phyloP scores from a whole-genome alignment of 768 basidiomycete species.

The Boletus reticuloceps region DNA sequence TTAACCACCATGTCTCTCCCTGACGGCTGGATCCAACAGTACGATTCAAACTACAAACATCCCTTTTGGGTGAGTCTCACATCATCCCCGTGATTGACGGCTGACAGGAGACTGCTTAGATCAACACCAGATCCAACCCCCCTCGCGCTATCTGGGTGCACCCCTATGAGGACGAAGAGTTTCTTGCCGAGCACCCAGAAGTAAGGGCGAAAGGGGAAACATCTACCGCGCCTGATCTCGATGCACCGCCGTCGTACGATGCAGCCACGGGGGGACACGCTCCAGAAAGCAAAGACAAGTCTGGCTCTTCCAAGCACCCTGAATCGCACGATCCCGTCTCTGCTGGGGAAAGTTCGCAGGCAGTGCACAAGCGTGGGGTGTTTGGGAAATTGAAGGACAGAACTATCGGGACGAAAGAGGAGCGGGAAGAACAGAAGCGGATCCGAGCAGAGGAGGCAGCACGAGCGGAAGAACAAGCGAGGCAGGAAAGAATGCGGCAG shows the following conservation, averaged over 20 bases:
- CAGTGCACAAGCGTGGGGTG: conserved; percentile 47
- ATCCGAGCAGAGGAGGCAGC: conserved; percentile 31
- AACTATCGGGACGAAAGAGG: conserved; percentile 61
- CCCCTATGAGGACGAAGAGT: conserved; percentile 68
- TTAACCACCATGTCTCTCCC: conserved; percentile 40
- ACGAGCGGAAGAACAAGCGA: conserved; percentile 18
- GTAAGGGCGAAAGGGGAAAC: conserved; percentile 35
- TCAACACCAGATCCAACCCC: conserved; percentile 61
- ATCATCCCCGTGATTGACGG: no score
- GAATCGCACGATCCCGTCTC: background rate
- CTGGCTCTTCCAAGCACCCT: background rate
- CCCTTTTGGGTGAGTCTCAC: conserved; percentile 46
- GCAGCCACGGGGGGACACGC: conserved; percentile 28
- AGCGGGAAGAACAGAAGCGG: conserved; percentile 46
- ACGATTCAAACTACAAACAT: conserved; percentile 41
- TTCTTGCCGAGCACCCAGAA: conserved; percentile 54
- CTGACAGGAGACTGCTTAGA: conserved; percentile 34
- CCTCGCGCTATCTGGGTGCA: conserved; percentile 72
- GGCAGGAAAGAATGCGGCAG: conserved; percentile 17
- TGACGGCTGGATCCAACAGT: conserved; percentile 54
- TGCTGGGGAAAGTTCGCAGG: background rate
- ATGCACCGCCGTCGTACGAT: conserved; percentile 30
- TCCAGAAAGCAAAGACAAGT: conserved; percentile 16
- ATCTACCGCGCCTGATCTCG: background rate
- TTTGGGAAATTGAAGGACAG: conserved; percentile 64